Base-by-base conservation (phyloP, 441 rosid species). In the Adansonia rubrostipa region DNA sequence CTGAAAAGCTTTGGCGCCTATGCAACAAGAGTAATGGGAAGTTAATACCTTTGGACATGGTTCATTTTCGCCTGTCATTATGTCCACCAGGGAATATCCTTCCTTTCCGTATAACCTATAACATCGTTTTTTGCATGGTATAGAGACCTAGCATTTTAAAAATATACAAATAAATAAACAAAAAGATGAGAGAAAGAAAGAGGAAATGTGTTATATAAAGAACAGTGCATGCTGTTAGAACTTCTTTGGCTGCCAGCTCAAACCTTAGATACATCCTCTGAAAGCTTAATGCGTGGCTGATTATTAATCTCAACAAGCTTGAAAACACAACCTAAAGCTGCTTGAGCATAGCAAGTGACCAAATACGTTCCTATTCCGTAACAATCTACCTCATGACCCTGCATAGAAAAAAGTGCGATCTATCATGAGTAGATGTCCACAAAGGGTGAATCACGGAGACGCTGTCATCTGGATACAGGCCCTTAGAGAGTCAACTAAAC, bases 211-310 rank as follows among this genome's bases (percentile, higher is more conserved):
- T 20, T 4, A 20, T 73, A 22, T 4, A 14, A 33, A 19, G 40
- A 77, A 9, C 2, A 68, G 53, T 28, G 15, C 45, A 54, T 10
- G 44, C 47, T 24, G 36, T 6, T 15, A 48, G 5, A 72, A 72
- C 65, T 77, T 67, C 6, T 79, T 24, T 28, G 53, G 40, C 44
- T 24, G 58, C 17, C 5, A 22, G 63, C 36, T 28, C 81, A 45
- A 73, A 96, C 98, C 99, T 93, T 95, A 48, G 98, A 85, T 80
- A 95, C 95, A 84, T 95, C 97, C 88, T 95, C 98, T 40, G 98
- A 95, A 36, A 95, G 97, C 86, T 95, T 95, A 81, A 95, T 95
- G 70, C 97, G 96, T 79, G 97, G 98, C 84, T 95, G 95, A 75
- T 82, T 80, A 54, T 92, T 90, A 73, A 95, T 93, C 87, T 95